Conservation (phyloP, 2,329 filamentous ascomycete genomes). For the Penicillium sclerotiorum region DNA sequence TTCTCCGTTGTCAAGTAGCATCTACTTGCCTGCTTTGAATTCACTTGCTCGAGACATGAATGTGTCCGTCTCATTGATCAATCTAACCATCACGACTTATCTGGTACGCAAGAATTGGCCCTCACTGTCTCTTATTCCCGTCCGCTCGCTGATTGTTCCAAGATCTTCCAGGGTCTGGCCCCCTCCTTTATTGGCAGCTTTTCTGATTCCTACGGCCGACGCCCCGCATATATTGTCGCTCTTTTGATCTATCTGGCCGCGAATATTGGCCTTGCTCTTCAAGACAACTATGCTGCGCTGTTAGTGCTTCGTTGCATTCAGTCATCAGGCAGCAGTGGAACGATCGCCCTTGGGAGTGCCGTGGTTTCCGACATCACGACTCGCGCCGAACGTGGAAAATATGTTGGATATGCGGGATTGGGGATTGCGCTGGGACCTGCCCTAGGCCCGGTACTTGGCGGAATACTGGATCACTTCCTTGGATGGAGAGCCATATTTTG, state of each 20-base stretch:
- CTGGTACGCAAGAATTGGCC: conserved; percentile 41
- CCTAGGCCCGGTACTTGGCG: conserved; percentile 65
- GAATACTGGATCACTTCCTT: conserved; percentile 63
- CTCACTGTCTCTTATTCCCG: not conserved
- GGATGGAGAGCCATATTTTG: conserved; percentile 72
- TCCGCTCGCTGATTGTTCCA: not conserved
- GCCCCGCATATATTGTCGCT: conserved; percentile 63
- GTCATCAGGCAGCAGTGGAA: conserved; percentile 61
- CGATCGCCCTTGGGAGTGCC: conserved; percentile 70
- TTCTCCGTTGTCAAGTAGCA: conserved; percentile 24
- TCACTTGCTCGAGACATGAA: conserved; percentile 34
- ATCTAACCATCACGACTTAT: conserved; percentile 43
- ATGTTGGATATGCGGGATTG: conserved; percentile 68
- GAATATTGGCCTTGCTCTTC: conserved; percentile 42
- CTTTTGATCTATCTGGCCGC: conserved; percentile 49
- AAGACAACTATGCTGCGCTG: conserved; percentile 37
- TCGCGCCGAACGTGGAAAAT: conserved; percentile 69
- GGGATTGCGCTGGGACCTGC: conserved; percentile 56
- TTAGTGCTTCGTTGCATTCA: conserved; percentile 43
- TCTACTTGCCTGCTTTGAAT: conserved; percentile 45
- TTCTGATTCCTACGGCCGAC: conserved; percentile 61
- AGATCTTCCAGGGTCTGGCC: conserved; percentile 63
- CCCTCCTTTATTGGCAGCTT: conserved; percentile 62
- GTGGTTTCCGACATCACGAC: conserved; percentile 73
- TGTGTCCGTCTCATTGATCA: conserved; percentile 28